Evolutionary conservation across 2,329 filamentous ascomycete species (phyloP).

Genomic region (Dichotomopilus funicola): DNA sequence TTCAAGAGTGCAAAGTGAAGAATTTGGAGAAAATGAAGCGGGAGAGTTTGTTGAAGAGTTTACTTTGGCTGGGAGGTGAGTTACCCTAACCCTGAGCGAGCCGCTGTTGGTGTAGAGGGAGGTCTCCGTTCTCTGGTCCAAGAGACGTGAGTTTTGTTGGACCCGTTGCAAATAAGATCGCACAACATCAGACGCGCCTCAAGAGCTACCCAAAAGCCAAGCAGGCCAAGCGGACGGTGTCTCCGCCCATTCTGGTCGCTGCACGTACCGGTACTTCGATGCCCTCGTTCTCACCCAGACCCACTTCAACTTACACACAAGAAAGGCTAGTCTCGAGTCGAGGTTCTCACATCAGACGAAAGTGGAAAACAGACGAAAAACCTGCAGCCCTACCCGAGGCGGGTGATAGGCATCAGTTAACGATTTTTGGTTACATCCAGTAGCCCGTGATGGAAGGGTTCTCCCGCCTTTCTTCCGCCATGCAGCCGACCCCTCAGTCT

Average conservation of each 20-base stretch:
- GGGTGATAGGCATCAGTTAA: neutral
- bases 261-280: too few relatives aligned
- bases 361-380: neutral
- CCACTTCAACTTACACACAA: neutral
- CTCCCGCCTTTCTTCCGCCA: neutral
- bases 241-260: too few relatives aligned
- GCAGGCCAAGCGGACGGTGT: too few relatives aligned
- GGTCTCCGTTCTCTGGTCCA: too few relatives aligned
- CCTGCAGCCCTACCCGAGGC: neutral
- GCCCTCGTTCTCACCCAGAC: neutral
- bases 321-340: neutral
- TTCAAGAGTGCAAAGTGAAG: neutral
- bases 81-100: too few relatives aligned
- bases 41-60: too few relatives aligned
- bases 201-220: too few relatives aligned
- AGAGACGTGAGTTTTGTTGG: too few relatives aligned
- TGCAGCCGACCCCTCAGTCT: neutral
- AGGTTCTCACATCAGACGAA: neutral
- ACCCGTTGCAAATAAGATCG: too few relatives aligned
- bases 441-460: neutral
- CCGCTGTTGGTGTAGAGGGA: too few relatives aligned
- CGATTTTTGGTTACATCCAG: neutral
- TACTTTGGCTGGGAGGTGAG: too few relatives aligned
- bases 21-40: neutral
- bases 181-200: too few relatives aligned